Evolutionary conservation across 257 asterid genomes (phyloP).

Genomic region (Verbascum thapsus): DNA sequence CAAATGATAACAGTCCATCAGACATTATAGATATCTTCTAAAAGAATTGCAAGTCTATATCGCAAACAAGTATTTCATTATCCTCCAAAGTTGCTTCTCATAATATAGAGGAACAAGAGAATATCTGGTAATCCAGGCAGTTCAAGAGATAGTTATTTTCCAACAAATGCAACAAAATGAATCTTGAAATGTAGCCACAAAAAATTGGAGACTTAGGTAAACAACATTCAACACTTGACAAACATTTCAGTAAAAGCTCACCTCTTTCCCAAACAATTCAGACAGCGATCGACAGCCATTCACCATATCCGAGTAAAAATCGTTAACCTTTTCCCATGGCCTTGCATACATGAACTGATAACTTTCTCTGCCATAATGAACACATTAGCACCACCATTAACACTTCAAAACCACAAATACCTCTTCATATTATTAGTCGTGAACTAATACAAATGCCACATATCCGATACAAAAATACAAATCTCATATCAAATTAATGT

Average conservation of each 20-base stretch:
- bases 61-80: neutral
- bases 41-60: neutral
- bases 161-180: slow-evolving; percentile 5
- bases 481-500: slow-evolving; percentile 12
- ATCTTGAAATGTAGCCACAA: slow-evolving; percentile 19
- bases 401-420: slow-evolving; percentile 6
- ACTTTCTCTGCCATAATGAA: slow-evolving; percentile 68
- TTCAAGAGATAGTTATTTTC: neutral
- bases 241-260: slow-evolving; percentile 27
- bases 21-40: neutral
- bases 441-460: neutral
- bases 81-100: neutral
- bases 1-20: no score
- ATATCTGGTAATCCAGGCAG: slow-evolving; percentile 5
- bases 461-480: neutral
- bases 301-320: slow-evolving; percentile 71
- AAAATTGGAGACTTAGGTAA: neutral
- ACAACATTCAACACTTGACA: slow-evolving; percentile 1
- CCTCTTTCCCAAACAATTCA: slow-evolving; percentile 68
- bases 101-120: neutral
- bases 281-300: slow-evolving; percentile 56
- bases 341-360: slow-evolving; percentile 76
- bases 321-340: slow-evolving; percentile 73
- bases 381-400: slow-evolving; percentile 3
- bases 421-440: neutral